Base-by-base conservation (phyloP, 352 stramenopile species). In the Thalassiosira hispida region DNA sequence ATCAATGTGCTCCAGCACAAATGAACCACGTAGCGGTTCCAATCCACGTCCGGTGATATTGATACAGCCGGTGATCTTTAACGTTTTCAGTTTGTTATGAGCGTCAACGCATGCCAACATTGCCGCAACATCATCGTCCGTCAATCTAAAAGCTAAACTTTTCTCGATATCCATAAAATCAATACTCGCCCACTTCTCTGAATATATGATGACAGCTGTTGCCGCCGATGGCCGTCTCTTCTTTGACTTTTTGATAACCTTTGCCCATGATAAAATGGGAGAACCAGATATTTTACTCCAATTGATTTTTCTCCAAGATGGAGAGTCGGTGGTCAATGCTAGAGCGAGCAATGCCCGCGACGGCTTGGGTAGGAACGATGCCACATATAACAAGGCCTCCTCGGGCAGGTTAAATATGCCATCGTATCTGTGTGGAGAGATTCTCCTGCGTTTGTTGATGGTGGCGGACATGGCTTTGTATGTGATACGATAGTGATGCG, bases 21-120 rank as follows among this genome's bases (percentile, higher is more conserved):
- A 12, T 2, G 63, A 72, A 40, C 63, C 63, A 63, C 63, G 44
- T 7, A 72, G 29, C 7, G 63, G 63, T 46, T 72, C 63, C 44
- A 72, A 72, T 20, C 63, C 63, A 1, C 1, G 2, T 2, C 63
- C 63, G 9, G 63, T 72, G 22, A 72, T 57, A 31, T 47, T 60
- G 4, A 62, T n/a, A 49, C 63, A 49, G 4, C 40, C 8, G 6
- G 40, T 20, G 1, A 49, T 4, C 16, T 49, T 49, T 12, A 49
- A 20, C 6, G 4, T 20, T 20, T 49, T 49, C 4, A 49, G 40
- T 8, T 3, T 38, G 3, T 38, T 8, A 3, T 8, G 3, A 38
- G 62, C 40, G 27, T 60, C 14, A 35, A 44, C 16, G 23, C 20
- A 57, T 5, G 33, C 1, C 18, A 71, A 44, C 4, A 53, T 23